phyloP scores from a whole-genome alignment of 345 rosid species.

The Lumnitzera racemosa region DNA sequence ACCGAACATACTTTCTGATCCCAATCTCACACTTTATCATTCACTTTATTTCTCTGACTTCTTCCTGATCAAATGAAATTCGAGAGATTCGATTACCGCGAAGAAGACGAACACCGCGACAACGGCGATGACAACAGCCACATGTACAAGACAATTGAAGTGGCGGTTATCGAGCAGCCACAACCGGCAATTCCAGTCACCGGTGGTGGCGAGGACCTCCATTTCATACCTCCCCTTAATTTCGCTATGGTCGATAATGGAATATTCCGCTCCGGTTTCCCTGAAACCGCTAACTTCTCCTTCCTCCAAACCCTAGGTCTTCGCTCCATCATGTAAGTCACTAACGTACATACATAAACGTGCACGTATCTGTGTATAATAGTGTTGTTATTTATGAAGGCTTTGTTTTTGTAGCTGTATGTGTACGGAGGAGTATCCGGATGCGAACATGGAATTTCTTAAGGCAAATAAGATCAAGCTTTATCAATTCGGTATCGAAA shows the following conservation, averaged over 20 bases:
- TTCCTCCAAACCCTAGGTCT: conserved; percentile 82
- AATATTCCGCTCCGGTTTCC: conserved; percentile 94
- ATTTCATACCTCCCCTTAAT: conserved; percentile 73
- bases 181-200: conserved; percentile 12
- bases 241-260: conserved; percentile 94
- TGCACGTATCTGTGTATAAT: too few species aligned
- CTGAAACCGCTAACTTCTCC: conserved; percentile 79
- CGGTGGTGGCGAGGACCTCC: conserved; percentile 32
- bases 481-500: conserved; percentile 85
- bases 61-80: conserved; percentile 11
- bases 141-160: conserved; percentile 44
- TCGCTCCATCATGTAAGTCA: conserved; percentile 84
- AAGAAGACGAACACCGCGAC: conserved; percentile 1
- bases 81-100: not conserved
- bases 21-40: not conserved
- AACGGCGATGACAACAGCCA: conserved; percentile 2
- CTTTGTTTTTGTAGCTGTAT: conserved; percentile 37
- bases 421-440: conserved; percentile 93
- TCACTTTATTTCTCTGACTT: not conserved
- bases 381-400: too few species aligned
- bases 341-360: not conserved
- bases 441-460: conserved; percentile 59
- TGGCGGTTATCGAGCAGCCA: conserved; percentile 35
- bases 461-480: conserved; percentile 77
- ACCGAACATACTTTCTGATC: conserved; percentile 15